These are phyloP conservation scores for Beta corolliflora DNA, from an alignment of 179 eudicot species.

Conservation along the genomic window DNA sequence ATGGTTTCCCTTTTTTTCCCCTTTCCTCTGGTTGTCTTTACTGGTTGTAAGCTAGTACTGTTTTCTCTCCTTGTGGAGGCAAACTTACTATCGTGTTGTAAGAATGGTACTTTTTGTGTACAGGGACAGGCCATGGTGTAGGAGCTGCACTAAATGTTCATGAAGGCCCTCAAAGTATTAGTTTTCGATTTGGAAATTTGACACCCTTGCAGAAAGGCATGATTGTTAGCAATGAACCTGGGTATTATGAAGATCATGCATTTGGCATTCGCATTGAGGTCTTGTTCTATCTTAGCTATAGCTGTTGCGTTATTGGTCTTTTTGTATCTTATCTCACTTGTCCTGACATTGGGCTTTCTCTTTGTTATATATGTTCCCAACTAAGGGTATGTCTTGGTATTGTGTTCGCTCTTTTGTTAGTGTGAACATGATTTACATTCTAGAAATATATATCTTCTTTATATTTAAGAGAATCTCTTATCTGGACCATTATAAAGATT, in stretches of 20 bases:
- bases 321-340: neutral
- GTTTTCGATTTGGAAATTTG: constrained; percentile 84
- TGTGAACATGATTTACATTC: neutral
- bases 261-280: constrained; percentile 98
- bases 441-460: neutral
- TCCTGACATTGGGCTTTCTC: constrained; percentile 2
- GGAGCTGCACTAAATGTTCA: constrained; percentile 98
- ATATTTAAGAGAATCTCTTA: neutral
- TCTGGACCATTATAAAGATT: neutral
- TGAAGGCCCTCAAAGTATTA: constrained; percentile 98
- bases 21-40: neutral
- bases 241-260: constrained; percentile 93
- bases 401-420: constrained; percentile 2
- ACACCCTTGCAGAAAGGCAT: constrained; percentile 90
- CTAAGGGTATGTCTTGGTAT: neutral
- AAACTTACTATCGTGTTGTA: constrained; percentile 1
- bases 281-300: constrained; percentile 18
- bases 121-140: constrained; percentile 99
- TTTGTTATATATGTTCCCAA: neutral
- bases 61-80: neutral
- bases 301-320: neutral
- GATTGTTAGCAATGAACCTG: constrained; percentile 99
- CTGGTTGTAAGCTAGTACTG: constrained; percentile 1
- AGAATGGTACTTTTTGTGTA: constrained; percentile 18
- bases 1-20: too few relatives aligned